A percentile compares a stretch with the other conserved stretches of the same genome.
Evolutionary conservation across 1,284 basidiomycete genomes (phyloP).

Genomic region (Pascua sp.): DNA sequence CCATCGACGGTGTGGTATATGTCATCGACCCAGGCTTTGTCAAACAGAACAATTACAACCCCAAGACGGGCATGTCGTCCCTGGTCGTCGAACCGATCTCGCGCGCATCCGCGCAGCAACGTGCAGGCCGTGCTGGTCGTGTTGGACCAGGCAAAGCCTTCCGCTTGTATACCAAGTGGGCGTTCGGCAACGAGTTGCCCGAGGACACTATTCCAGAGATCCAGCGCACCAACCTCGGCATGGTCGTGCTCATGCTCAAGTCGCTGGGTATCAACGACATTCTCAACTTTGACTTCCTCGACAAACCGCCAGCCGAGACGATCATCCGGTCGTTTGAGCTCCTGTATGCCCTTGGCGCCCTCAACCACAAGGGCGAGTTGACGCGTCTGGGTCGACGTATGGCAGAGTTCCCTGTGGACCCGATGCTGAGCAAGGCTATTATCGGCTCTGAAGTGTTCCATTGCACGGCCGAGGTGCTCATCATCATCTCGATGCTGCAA

Average conservation of each 20-base stretch:
- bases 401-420: slow-evolving; percentile 99
- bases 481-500: slow-evolving; percentile 95
- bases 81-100: slow-evolving; percentile 92
- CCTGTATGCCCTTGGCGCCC: slow-evolving; percentile 88
- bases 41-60: slow-evolving; percentile 96
- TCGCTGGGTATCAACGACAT: slow-evolving; percentile 62
- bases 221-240: slow-evolving; percentile 50
- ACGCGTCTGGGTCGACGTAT: slow-evolving; percentile 94
- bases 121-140: slow-evolving; percentile 93
- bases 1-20: slow-evolving; percentile 95
- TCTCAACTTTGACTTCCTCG: slow-evolving; percentile 62
- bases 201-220: slow-evolving; percentile 62
- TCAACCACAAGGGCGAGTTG: slow-evolving; percentile 93
- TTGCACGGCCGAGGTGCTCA: slow-evolving; percentile 97
- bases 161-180: slow-evolving; percentile 67
- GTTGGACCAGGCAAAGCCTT: slow-evolving; percentile 99
- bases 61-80: slow-evolving; percentile 93
- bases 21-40: slow-evolving; percentile 98
- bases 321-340: slow-evolving; percentile 91
- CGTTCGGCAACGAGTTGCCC: slow-evolving; percentile 60
- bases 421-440: slow-evolving; percentile 94
- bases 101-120: slow-evolving; percentile 91
- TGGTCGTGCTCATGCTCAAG: slow-evolving; percentile 60
- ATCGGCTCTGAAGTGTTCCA: slow-evolving; percentile 89
- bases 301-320: slow-evolving; percentile 85